Conservation (phyloP, 2,329 filamentous ascomycete species). For the Cercospora sp. region DNA sequence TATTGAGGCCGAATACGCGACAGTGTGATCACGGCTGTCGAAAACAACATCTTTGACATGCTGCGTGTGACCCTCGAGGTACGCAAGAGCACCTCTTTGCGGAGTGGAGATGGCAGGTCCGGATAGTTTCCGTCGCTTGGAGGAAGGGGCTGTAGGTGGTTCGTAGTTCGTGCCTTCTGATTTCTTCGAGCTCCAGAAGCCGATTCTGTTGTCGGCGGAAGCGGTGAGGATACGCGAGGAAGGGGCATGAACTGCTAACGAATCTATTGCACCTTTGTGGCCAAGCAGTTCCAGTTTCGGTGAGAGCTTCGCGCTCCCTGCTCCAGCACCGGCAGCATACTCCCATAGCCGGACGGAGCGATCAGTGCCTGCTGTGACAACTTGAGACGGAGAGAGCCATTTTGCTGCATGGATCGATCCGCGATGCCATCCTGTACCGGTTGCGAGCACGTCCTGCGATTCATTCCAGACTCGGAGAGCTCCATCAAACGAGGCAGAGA, state of each 20-base stretch:
- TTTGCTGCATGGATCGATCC: conserved; percentile 78
- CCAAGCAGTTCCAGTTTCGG: conserved; percentile 81
- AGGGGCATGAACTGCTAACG: conserved; percentile 70
- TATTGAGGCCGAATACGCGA: conserved; percentile 87
- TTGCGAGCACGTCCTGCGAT: conserved; percentile 80
- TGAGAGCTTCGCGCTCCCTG: conserved; percentile 54
- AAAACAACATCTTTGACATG: conserved; percentile 80
- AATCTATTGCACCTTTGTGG: conserved; percentile 73
- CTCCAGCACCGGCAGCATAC: conserved; percentile 60
- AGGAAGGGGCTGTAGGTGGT: conserved; percentile 66
- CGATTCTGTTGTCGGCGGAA: conserved; percentile 77
- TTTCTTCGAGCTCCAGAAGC: conserved; percentile 85
- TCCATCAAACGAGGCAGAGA: conserved; percentile 95
- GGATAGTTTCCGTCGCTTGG: conserved; percentile 74
- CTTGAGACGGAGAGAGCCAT: conserved; percentile 74
- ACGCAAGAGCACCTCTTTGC: conserved; percentile 75
- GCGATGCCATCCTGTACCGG: conserved; percentile 67
- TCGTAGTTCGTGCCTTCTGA: conserved; percentile 70
- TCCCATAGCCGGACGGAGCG: conserved; percentile 87
- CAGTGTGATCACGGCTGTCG: conserved; percentile 78
- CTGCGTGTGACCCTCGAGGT: conserved; percentile 71
- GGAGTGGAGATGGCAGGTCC: conserved; percentile 51
- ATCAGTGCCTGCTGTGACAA: conserved; percentile 83
- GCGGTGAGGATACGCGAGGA: conserved; percentile 81
- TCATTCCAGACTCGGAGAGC: conserved; percentile 85